phyloP scores from a whole-genome alignment of 371 early-diverging fungal species.

The Saksenaea vasiformis region DNA sequence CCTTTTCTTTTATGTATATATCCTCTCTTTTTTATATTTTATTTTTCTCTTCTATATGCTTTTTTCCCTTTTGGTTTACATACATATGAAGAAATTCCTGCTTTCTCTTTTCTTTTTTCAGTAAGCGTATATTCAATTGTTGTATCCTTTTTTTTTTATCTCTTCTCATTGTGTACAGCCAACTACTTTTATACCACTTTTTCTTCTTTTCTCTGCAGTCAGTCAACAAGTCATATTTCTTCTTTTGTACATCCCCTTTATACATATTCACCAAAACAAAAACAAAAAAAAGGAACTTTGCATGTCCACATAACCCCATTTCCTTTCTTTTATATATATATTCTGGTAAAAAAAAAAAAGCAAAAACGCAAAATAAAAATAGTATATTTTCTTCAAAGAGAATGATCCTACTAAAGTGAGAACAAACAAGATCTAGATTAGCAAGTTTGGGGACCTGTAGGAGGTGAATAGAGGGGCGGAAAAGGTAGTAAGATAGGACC shows the following conservation, averaged over 20 bases:
- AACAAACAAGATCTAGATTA: no score
- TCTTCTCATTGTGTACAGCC: background rate
- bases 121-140: conserved; percentile 6
- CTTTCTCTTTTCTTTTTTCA: conserved; percentile 7
- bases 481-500: no score
- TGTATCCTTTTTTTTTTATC: background rate
- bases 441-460: no score
- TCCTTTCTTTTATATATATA: background rate
- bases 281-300: background rate
- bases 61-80: conserved; percentile 12
- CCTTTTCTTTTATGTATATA: conserved; percentile 2
- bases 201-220: background rate
- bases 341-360: background rate
- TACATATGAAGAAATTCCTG: conserved; percentile 6
- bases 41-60: conserved; percentile 10
- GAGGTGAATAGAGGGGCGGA: no score
- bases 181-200: background rate
- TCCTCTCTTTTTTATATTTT: conserved; percentile 9
- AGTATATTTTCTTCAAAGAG: background rate
- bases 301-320: background rate
- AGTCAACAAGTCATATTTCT: background rate
- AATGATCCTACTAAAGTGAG: no score
- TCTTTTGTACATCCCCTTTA: background rate
- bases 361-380: background rate
- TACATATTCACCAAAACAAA: background rate